These are phyloP conservation scores for Seminavis robusta DNA, from an alignment of 108 stramenopile genomes.

Conservation along the genomic window DNA sequence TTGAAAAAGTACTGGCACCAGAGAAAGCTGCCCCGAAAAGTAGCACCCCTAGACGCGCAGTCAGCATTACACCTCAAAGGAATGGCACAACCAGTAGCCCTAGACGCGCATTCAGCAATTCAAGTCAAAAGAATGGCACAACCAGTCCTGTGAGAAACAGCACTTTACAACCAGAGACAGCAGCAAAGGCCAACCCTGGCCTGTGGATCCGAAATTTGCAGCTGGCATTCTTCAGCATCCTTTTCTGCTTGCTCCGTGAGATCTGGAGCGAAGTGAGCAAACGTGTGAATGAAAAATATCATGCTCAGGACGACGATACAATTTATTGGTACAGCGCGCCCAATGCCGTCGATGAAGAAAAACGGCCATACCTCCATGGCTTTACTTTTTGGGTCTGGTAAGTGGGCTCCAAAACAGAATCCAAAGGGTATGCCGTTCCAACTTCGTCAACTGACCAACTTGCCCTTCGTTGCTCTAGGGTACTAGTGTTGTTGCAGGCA, in stretches of 20 bases:
- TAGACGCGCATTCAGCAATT: too few relatives aligned
- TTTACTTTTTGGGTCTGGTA: constrained; percentile 68
- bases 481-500: constrained; percentile 63
- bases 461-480: too few relatives aligned
- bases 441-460: too few relatives aligned
- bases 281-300: constrained; percentile 4
- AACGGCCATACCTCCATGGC: constrained; percentile 48
- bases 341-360: constrained; percentile 11
- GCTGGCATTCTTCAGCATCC: constrained; percentile 68
- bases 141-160: too few relatives aligned
- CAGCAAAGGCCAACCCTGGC: constrained; percentile 47
- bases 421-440: too few relatives aligned
- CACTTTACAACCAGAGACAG: not conserved
- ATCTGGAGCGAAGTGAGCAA: constrained; percentile 12
- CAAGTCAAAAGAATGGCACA: too few relatives aligned
- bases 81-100: too few relatives aligned
- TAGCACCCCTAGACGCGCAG: constrained; percentile 52
- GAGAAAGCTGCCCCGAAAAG: constrained; percentile 53
- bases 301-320: constrained; percentile 4
- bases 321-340: constrained; percentile 12
- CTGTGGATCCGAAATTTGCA: constrained; percentile 89
- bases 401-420: too few relatives aligned
- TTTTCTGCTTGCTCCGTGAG: constrained; percentile 46
- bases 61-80: too few relatives aligned
- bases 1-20: constrained; percentile 87